Base-by-base conservation (phyloP, 148 eudicot genomes). In the Fagopyrum tataricum region DNA sequence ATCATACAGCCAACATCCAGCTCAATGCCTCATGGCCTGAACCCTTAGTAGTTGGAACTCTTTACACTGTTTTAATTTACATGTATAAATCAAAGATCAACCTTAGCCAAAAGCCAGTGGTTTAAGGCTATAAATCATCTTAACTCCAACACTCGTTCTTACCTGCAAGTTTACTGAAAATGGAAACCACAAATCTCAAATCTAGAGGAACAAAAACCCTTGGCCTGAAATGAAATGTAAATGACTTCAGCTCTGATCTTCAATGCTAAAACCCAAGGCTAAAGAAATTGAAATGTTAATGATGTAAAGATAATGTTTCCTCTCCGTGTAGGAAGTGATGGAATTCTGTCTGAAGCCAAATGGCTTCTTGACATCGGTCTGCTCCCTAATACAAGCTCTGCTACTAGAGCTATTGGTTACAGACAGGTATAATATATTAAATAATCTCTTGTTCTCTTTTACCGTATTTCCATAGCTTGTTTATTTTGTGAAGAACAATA, bases 351-450 rank as follows among this genome's bases (percentile, higher is more conserved):
- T 2, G 98, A 95, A 80, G 97, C 97, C 68, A 82, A 83, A 74
- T 85, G 96, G 96, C 97, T 95, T 76, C 90, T 95, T 76, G 98
- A 91, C 83, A 78, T 88, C 42, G 98, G 96, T 82, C 91, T 95
- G 78, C 89, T 77, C 79, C 98, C 98, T 66, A 95, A 91, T 83
- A 85, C 93, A 62, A 95, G 87, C 82, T 90, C 98, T 80, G 93
- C 98, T 75, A 91, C 97, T 72, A 89, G 93, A 79, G 97, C 98
- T 42, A 95, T 95, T 79, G 98, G 98, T 75, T 95, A 90, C 77
- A 82, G 92, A 87, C 97, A 91, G 86, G 98, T 95, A 66, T 66
- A 31, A 66, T 66, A 31, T 62, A 0, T 74, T 61, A 6, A 61
- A 61, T 12, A 61, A 61, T 26, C 1, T 7, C 64, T 31, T 56